These are phyloP conservation scores for Clarireedia homoeocarpa DNA, from an alignment of 2,329 filamentous ascomycete species.

Conservation along the genomic window DNA sequence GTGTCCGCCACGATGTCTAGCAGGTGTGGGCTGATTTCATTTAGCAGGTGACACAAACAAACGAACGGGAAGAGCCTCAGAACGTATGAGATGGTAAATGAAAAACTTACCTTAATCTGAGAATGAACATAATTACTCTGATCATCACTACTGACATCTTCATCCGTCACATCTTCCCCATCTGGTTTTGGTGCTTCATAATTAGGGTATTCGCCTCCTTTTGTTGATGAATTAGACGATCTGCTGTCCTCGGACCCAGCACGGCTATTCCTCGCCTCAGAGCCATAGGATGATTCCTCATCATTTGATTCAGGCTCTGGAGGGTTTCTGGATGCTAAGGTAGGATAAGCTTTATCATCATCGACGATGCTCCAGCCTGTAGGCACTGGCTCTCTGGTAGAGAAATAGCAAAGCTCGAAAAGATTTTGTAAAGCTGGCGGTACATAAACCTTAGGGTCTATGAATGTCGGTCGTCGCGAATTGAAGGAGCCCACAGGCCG, in stretches of 20 bases:
- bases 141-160: no score
- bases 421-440: conserved; percentile 57
- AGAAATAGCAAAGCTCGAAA: conserved; percentile 68
- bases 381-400: conserved; percentile 51
- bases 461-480: conserved; percentile 42
- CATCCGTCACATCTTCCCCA: no score
- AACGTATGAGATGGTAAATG: not conserved
- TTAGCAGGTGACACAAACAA: conserved; percentile 13
- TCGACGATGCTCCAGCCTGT: conserved; percentile 61
- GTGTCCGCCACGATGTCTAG: no score
- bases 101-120: not conserved
- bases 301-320: conserved; percentile 13
- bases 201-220: no score
- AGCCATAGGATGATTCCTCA: conserved; percentile 11
- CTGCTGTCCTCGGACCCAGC: conserved; percentile 34
- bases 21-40: no score
- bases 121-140: not conserved
- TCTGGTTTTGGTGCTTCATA: not conserved
- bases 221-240: no score
- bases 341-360: conserved; percentile 46
- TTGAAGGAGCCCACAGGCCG: conserved; percentile 18
- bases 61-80: conserved; percentile 29
- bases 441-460: conserved; percentile 48
- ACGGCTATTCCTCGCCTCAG: conserved; percentile 27
- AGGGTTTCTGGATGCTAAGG: conserved; percentile 39